These are phyloP conservation scores for Fusarium zealandicum DNA, from an alignment of 2,329 filamentous ascomycete species.

Conservation along the genomic window DNA sequence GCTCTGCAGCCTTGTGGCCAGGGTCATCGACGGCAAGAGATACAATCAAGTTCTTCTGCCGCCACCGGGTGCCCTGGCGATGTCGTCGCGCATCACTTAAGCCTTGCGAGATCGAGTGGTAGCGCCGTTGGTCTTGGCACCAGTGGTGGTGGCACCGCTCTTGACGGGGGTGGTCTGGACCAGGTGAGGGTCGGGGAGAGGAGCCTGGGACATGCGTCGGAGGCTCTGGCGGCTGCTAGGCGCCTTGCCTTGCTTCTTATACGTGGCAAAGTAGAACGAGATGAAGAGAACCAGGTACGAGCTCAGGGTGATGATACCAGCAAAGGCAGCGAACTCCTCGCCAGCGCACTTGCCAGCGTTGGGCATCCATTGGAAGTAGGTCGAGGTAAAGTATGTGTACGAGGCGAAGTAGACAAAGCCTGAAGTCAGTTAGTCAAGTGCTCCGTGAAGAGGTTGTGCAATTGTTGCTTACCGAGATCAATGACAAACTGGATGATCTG, in stretches of 20 bases:
- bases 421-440: slow-evolving; percentile 47
- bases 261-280: slow-evolving; percentile 97
- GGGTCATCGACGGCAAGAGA: not conserved
- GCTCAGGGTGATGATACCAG: slow-evolving; percentile 89
- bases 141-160: slow-evolving; percentile 61
- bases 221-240: slow-evolving; percentile 81
- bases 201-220: slow-evolving; percentile 69
- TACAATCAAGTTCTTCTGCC: slow-evolving; percentile 1
- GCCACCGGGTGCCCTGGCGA: not conserved
- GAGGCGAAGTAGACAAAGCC: slow-evolving; percentile 98
- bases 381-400: slow-evolving; percentile 97
- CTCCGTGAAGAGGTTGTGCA: no score
- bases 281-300: slow-evolving; percentile 99
- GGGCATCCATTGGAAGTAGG: slow-evolving; percentile 86
- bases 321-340: slow-evolving; percentile 94
- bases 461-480: slow-evolving; percentile 76
- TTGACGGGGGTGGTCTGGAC: slow-evolving; percentile 56
- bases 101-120: slow-evolving; percentile 76
- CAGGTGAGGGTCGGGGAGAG: slow-evolving; percentile 80
- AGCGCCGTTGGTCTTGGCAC: slow-evolving; percentile 64
- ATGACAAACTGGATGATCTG: slow-evolving; percentile 98
- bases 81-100: slow-evolving; percentile 33
- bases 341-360: slow-evolving; percentile 88
- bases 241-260: slow-evolving; percentile 84
- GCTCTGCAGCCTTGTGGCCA: slow-evolving; percentile 18